phyloP scores from a whole-genome alignment of 441 rosid species.

The Populus hybrid region DNA sequence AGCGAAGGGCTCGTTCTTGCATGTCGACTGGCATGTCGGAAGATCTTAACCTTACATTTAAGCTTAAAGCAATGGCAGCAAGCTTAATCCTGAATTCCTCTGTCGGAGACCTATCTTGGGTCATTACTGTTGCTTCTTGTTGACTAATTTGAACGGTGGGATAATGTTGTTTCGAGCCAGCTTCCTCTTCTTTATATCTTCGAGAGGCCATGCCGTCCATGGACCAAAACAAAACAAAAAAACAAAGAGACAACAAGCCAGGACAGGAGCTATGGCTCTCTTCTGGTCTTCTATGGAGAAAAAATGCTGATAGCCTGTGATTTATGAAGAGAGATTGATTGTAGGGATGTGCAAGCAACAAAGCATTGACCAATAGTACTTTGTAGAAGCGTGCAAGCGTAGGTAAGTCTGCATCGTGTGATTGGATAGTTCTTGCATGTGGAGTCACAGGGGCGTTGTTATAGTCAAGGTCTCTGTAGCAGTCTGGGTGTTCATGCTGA shows the following conservation, averaged over 20 bases:
- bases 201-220: not conserved
- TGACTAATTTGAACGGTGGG: too few relatives aligned
- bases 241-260: not conserved
- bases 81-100: conserved; percentile 24
- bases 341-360: too few relatives aligned
- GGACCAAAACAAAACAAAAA: not conserved
- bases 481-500: not conserved
- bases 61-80: conserved; percentile 33
- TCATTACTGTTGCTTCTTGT: conserved; percentile 1
- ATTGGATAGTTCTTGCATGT: not conserved
- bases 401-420: not conserved
- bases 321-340: too few relatives aligned
- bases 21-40: conserved; percentile 33
- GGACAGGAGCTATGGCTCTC: not conserved
- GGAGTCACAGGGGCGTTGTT: not conserved
- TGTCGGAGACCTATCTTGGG: conserved; percentile 3
- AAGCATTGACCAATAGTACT: not conserved
- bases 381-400: not conserved
- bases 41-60: conserved; percentile 32
- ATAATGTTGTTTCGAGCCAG: not conserved
- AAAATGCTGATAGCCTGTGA: too few relatives aligned
- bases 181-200: not conserved
- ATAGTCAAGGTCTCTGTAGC: not conserved
- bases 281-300: too few relatives aligned
- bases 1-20: conserved; percentile 35